These are phyloP conservation scores for Gossypium thurberi DNA, from an alignment of 345 rosid species.

Conservation along the genomic window DNA sequence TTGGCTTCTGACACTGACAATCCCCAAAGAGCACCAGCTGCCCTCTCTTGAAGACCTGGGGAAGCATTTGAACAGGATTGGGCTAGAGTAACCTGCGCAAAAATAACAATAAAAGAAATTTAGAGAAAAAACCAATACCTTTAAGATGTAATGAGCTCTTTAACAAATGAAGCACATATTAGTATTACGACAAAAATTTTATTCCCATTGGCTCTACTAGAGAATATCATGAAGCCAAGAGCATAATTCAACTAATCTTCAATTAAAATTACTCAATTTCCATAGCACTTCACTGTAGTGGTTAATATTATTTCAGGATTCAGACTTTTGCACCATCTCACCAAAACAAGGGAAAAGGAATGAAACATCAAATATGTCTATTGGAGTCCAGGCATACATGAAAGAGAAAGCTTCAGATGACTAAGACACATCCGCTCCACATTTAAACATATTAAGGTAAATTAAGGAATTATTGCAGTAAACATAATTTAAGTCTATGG, in stretches of 20 bases:
- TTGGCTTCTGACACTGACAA: slow-evolving; percentile 93
- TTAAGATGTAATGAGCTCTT: neutral
- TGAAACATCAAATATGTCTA: neutral
- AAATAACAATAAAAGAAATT: slow-evolving; percentile 5
- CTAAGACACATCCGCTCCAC: neutral
- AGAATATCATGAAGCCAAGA: neutral
- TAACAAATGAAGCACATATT: neutral
- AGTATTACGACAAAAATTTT: neutral
- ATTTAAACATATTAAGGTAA: neutral
- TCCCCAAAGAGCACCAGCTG: slow-evolving; percentile 98
- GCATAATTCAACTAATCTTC: neutral
- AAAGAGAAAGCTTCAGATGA: neutral
- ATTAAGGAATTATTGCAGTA: neutral
- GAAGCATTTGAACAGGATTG: slow-evolving; percentile 84
- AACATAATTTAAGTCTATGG: neutral
- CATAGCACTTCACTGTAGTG: neutral
- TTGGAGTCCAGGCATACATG: neutral
- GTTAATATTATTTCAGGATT: neutral
- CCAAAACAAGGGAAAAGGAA: neutral
- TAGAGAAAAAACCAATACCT: neutral
- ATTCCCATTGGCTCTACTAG: neutral
- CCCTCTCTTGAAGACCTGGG: slow-evolving; percentile 97
- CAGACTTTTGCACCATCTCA: neutral
- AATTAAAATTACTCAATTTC: neutral
- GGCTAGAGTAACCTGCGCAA: slow-evolving; percentile 69